A percentile compares a stretch with the other conserved stretches of the same genome.
These are phyloP conservation scores for Claviceps sp. DNA, from an alignment of 2,329 filamentous ascomycete genomes.

Conservation along the genomic window DNA sequence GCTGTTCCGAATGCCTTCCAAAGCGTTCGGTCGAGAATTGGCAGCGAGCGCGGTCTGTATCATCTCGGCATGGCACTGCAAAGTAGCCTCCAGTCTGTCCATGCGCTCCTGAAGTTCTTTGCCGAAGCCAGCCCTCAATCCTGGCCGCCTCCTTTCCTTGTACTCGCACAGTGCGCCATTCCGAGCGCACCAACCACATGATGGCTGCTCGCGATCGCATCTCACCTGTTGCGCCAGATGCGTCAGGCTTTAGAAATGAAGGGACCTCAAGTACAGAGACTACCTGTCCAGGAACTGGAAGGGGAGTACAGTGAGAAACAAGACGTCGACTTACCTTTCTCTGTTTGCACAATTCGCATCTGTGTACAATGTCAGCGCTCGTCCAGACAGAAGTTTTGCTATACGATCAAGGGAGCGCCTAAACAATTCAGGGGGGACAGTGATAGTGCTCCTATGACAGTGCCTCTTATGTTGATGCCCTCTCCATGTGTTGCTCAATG, in stretches of 20 bases:
- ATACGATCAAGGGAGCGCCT: slow-evolving; percentile 7
- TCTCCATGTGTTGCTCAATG: too few relatives aligned
- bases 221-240: slow-evolving; percentile 37
- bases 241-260: neutral
- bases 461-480: neutral
- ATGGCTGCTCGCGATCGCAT: slow-evolving; percentile 63
- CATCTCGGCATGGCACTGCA: slow-evolving; percentile 53
- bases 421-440: neutral
- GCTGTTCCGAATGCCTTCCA: slow-evolving; percentile 31
- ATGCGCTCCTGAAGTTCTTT: slow-evolving; percentile 60
- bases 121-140: slow-evolving; percentile 53
- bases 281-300: neutral
- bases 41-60: slow-evolving; percentile 41
- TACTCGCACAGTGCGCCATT: slow-evolving; percentile 53
- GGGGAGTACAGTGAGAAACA: neutral
- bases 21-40: slow-evolving; percentile 17
- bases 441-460: neutral
- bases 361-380: slow-evolving; percentile 29
- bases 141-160: slow-evolving; percentile 55
- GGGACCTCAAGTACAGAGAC: too few relatives aligned
- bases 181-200: slow-evolving; percentile 54
- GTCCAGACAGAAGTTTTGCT: slow-evolving; percentile 4
- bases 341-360: slow-evolving; percentile 68
- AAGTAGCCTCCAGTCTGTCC: slow-evolving; percentile 53
- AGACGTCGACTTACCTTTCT: slow-evolving; percentile 46